Evolutionary conservation across 1,284 basidiomycete species (phyloP).

Genomic region (Farysia itapuensis): DNA sequence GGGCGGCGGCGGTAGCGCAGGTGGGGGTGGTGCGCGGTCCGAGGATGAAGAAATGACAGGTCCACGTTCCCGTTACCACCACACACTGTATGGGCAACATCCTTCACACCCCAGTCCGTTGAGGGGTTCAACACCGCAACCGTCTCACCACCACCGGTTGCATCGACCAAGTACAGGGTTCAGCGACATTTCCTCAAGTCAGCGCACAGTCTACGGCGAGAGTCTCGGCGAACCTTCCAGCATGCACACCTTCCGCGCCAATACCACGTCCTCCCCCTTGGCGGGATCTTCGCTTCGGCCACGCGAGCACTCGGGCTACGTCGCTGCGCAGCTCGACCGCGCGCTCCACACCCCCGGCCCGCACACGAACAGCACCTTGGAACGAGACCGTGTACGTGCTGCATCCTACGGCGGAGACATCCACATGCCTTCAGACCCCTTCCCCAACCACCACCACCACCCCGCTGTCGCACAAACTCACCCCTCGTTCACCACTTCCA

Average conservation of each 20-base stretch:
- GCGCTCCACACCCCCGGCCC: not conserved
- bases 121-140: conserved; percentile 29
- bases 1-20: too few relatives aligned
- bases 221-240: conserved; percentile 30
- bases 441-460: too few relatives aligned
- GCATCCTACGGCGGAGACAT: not conserved
- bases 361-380: too few relatives aligned
- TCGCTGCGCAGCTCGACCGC: not conserved
- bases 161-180: conserved; percentile 30
- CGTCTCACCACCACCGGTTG: conserved; percentile 22
- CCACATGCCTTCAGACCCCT: not conserved
- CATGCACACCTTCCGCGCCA: conserved; percentile 17
- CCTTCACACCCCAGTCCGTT: conserved; percentile 6
- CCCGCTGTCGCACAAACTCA: not conserved
- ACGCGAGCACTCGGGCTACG: not conserved
- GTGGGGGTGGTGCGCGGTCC: conserved; percentile 15
- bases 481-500: not conserved
- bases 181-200: conserved; percentile 8
- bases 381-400: not conserved
- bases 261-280: conserved; percentile 30
- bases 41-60: conserved; percentile 26
- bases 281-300: conserved; percentile 22
- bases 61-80: conserved; percentile 62
- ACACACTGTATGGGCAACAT: conserved; percentile 65
- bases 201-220: conserved; percentile 21